Evolutionary conservation across 129 eudicot species (phyloP), one percentile per base, ranked within the genome.

Genomic region (Chrysanthemum makinoi): DNA sequence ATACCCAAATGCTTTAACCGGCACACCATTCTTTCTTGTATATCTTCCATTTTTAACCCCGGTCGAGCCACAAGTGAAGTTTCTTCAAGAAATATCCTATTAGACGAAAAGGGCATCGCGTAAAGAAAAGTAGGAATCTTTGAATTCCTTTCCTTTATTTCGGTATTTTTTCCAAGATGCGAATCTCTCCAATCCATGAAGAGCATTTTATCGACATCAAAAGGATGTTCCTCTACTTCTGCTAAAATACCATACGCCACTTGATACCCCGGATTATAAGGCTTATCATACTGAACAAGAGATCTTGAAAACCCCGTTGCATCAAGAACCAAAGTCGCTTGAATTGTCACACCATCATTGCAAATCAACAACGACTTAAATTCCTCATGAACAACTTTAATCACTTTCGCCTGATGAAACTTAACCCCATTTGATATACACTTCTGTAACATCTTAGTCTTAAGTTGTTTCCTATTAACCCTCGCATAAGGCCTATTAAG

Each of bases 141-240:
- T 61, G 82, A 67, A 50, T 94, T 94, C 75, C 89, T 84, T 77
- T 82, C 86, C 76, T 82, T 86, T 3, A 94, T 77, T 76, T 79
- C 96, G 17, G 22, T 50, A 77, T 82, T 90, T 59, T 70, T 66
- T 13, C 79, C 68, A 15, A 94, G 88, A 78, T 94, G 99, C 5
- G 99, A 90, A 68, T 94, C 99, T 86, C 99, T 82, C 99, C 99
- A 94, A 76, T 94, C 99, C 99, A 94, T 94, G 74, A 94, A 94
- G 30, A 94, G 77, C 99, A 94, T 94, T 68, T 94, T 94, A 74
- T 90, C 85, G 6, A 86, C 86, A 82, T 94, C 97, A 73, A 89
- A 94, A 17, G 99, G 99, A 69, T 94, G 99, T 67, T 80, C 93
- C 52, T 94, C 97, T 2, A 94, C 99, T 84, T 90, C 99, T 2